These are phyloP conservation scores for Rhodotorula toruloides DNA, from an alignment of 768 basidiomycete genomes.

Conservation along the genomic window DNA sequence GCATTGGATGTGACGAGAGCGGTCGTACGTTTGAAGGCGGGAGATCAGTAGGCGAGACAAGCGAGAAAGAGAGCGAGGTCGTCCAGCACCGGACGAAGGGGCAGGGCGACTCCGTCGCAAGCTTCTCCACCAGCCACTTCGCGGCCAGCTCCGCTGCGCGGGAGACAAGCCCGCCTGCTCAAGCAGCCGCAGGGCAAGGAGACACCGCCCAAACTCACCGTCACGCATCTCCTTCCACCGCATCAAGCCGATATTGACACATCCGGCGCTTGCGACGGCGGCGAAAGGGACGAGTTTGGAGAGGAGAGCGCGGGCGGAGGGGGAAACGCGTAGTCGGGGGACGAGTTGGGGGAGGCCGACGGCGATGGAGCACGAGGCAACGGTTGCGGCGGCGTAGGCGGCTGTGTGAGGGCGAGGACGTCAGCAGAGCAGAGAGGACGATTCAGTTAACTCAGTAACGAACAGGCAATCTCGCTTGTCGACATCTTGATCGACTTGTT, in stretches of 20 bases:
- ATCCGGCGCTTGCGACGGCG: slow-evolving; percentile 49
- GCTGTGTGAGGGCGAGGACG: background rate
- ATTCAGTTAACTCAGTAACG: too few species aligned
- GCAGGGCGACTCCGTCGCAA: too few species aligned
- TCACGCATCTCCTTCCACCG: slow-evolving; percentile 51
- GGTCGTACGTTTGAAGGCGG: too few species aligned
- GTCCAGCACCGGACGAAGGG: background rate
- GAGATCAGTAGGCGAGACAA: background rate
- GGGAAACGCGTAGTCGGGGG: slow-evolving; percentile 40
- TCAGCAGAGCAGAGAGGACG: background rate
- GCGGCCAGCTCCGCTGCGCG: too few species aligned
- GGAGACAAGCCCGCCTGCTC: too few species aligned
- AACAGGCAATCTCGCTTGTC: slow-evolving; percentile 46
- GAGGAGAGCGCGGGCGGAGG: slow-evolving; percentile 31
- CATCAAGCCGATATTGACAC: slow-evolving; percentile 47
- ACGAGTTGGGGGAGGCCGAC: slow-evolving; percentile 48
- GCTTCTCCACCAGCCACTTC: too few species aligned
- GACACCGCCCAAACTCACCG: slow-evolving; percentile 42
- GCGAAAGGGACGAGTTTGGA: slow-evolving; percentile 47
- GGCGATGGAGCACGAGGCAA: slow-evolving; percentile 49
- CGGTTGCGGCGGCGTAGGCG: slow-evolving; percentile 49
- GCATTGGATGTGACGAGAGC: too few species aligned
- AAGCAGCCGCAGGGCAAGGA: background rate
- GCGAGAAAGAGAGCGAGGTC: background rate
- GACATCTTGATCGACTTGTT: slow-evolving; percentile 49